These are phyloP conservation scores for Anethum foeniculum DNA, from an alignment of 140 eudicot genomes.

Conservation along the genomic window DNA sequence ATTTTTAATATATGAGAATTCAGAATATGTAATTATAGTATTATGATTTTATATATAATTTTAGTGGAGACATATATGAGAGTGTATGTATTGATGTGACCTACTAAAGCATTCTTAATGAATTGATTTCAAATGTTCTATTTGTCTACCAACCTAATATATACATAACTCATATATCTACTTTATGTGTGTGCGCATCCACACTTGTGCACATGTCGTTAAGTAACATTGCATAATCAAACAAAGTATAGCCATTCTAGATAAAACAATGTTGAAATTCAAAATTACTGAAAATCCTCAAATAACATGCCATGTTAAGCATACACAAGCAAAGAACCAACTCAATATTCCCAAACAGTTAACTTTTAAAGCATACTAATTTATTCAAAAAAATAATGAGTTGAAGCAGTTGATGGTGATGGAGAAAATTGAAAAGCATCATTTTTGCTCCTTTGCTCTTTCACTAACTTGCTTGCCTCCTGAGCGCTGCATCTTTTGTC, in stretches of 20 bases:
- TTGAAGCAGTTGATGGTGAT: conserved; percentile 32
- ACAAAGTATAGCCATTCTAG: not conserved
- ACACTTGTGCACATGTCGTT: not conserved
- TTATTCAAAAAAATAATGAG: conserved; percentile 18
- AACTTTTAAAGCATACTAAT: not conserved
- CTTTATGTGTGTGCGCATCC: not conserved
- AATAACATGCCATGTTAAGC: not conserved
- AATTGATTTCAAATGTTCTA: not conserved
- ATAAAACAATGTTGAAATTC: not conserved
- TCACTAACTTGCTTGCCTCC: not conserved
- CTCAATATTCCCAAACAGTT: not conserved
- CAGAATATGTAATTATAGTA: no score
- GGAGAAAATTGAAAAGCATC: conserved; percentile 14
- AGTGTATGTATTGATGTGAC: no score
- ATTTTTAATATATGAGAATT: not conserved
- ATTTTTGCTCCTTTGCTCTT: conserved; percentile 18
- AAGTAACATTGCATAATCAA: not conserved
- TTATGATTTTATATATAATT: no score
- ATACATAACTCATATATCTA: not conserved
- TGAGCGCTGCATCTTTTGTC: not conserved
- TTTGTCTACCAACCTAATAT: not conserved
- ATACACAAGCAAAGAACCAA: not conserved
- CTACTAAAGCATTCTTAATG: no score
- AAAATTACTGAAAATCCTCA: not conserved
- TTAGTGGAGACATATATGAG: no score